Evolutionary conservation across 306 rosid genomes (phyloP).

Genomic region (Glycine tomentella): DNA sequence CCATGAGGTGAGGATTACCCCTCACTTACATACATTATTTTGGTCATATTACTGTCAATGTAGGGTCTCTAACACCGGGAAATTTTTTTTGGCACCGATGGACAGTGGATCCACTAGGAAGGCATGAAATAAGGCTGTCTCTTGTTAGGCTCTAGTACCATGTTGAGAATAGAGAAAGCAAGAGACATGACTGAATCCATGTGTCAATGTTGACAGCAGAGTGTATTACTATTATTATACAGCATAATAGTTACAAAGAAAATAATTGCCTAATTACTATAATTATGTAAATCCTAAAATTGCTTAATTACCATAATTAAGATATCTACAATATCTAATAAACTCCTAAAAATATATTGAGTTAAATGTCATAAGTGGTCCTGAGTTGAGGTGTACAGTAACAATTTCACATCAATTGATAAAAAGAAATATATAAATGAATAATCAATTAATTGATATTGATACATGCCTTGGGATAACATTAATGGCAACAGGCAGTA

Average conservation of each 20-base stretch:
- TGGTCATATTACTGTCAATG: too few species aligned
- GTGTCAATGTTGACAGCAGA: too few species aligned
- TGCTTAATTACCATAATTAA: not conserved
- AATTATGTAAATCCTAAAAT: not conserved
- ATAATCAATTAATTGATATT: conserved; percentile 34
- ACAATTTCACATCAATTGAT: conserved; percentile 10
- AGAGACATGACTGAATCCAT: too few species aligned
- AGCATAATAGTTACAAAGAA: not conserved
- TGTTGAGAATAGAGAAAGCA: not conserved
- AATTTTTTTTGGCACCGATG: not conserved
- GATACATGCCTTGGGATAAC: conserved; percentile 26
- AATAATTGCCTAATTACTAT: not conserved
- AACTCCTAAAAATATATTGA: not conserved
- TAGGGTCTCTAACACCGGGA: not conserved
- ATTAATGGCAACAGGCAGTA: conserved; percentile 17
- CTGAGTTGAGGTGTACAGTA: conserved; percentile 23
- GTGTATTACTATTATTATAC: too few species aligned
- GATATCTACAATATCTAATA: not conserved
- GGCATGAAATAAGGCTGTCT: not conserved
- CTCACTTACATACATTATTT: too few species aligned
- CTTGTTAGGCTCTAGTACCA: not conserved
- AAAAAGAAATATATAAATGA: conserved; percentile 1
- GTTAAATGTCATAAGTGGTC: conserved; percentile 38
- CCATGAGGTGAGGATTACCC: too few species aligned
- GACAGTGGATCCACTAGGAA: not conserved